Conservation (phyloP, 2,329 filamentous ascomycete species). For the Xylariaceae sp. region DNA sequence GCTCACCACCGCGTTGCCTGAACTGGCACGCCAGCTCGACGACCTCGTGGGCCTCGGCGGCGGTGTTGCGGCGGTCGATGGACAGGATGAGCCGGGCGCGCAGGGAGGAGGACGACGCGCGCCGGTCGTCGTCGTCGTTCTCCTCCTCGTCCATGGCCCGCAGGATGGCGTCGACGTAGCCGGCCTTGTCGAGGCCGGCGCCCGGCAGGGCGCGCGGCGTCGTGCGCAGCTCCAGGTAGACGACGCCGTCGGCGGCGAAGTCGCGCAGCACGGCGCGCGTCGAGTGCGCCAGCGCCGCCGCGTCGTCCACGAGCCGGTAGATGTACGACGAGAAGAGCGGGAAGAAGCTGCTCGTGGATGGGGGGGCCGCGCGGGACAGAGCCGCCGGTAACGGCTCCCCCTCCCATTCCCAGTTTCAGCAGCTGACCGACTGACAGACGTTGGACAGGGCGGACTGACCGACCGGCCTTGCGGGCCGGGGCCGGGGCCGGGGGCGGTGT, state of each 20-base stretch:
- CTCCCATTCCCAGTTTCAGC: no score
- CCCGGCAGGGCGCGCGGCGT: constrained; percentile 60
- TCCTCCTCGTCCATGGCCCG: constrained; percentile 42
- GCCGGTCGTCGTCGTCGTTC: no score
- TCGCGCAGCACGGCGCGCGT: constrained; percentile 57
- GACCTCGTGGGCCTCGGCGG: constrained; percentile 52
- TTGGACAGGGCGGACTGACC: no score
- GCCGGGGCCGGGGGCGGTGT: no score
- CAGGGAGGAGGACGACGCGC: constrained; percentile 39
- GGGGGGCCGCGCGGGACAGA: no score
- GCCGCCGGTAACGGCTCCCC: no score
- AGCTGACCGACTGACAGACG: no score
- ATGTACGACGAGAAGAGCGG: constrained; percentile 73
- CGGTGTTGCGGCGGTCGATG: constrained; percentile 59
- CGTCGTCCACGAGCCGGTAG: constrained; percentile 63
- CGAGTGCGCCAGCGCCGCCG: constrained; percentile 50
- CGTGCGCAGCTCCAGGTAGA: constrained; percentile 75
- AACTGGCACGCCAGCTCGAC: constrained; percentile 56
- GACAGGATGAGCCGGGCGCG: constrained; percentile 63
- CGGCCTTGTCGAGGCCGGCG: constrained; percentile 47
- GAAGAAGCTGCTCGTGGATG: constrained; percentile 71
- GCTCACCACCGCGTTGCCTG: constrained; percentile 52
- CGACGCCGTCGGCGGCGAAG: constrained; percentile 64
- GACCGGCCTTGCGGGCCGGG: no score
- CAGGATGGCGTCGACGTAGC: constrained; percentile 61